Conservation (phyloP, 495 filamentous ascomycete species). For the Podospora sp. region DNA sequence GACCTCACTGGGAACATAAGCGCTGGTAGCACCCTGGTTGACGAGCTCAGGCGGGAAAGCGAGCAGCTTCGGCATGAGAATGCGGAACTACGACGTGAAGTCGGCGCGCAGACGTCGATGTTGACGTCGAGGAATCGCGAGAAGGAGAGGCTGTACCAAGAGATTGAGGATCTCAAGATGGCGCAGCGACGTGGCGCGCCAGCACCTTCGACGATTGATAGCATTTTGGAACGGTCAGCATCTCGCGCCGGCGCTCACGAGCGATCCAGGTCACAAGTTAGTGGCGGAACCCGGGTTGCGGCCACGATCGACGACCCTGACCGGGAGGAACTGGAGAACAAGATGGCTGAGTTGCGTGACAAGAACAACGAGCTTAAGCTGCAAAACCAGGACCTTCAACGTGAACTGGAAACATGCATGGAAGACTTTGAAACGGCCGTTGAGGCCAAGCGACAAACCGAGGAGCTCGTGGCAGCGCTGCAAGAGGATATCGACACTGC, state of each 20-base stretch:
- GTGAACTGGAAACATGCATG: constrained; percentile 69
- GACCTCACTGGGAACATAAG: constrained; percentile 58
- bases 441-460: constrained; percentile 58
- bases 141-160: constrained; percentile 90
- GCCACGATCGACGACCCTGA: constrained; percentile 74
- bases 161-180: constrained; percentile 95
- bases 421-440: constrained; percentile 68
- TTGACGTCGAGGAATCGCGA: constrained; percentile 93
- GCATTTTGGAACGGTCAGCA: constrained; percentile 88
- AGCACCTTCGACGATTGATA: constrained; percentile 73
- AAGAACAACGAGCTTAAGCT: constrained; percentile 81
- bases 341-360: constrained; percentile 81
- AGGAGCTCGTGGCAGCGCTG: constrained; percentile 61
- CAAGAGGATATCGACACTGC: constrained; percentile 77
- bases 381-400: constrained; percentile 76
- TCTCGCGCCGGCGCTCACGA: constrained; percentile 72
- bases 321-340: constrained; percentile 82
- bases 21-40: constrained; percentile 68
- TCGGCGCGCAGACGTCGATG: constrained; percentile 96
- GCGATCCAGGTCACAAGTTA: constrained; percentile 70
- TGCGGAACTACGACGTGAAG: constrained; percentile 85
- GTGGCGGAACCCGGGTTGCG: constrained; percentile 63
- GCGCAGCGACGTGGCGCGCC: constrained; percentile 67
- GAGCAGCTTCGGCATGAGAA: constrained; percentile 89
- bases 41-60: constrained; percentile 61